phyloP scores from a whole-genome alignment of 768 basidiomycete species.

The Pisolithus orientalis region DNA sequence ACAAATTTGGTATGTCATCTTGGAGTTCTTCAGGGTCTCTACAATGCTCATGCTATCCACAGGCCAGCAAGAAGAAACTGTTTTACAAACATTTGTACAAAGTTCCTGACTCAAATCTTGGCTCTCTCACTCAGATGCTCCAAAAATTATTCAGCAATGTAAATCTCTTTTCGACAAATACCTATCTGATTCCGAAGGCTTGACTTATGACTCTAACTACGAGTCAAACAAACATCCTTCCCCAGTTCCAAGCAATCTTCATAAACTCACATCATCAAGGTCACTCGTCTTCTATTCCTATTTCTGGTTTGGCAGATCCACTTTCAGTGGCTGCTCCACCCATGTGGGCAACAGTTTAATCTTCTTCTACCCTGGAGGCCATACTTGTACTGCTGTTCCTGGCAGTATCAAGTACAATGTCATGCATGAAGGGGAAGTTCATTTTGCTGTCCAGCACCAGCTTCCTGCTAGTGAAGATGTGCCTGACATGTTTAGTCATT shows the following conservation, averaged over 20 bases:
- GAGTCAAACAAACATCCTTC: background rate
- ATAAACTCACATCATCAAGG: background rate
- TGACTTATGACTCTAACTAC: background rate
- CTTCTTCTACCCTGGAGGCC: background rate
- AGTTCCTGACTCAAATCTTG: background rate
- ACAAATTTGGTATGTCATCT: no score
- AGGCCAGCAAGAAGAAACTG: background rate
- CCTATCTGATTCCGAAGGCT: background rate
- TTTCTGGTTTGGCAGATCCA: background rate
- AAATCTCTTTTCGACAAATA: background rate
- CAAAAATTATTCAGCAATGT: background rate
- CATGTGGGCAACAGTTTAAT: background rate
- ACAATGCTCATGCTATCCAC: no score
- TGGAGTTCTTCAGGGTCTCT: no score
- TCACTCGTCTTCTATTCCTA: background rate
- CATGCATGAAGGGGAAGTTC: background rate
- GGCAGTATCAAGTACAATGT: background rate
- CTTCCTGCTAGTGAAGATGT: background rate
- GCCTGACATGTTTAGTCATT: background rate
- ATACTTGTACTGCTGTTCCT: background rate
- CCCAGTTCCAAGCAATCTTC: background rate
- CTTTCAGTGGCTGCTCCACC: background rate
- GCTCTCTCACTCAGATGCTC: background rate
- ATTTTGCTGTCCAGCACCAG: background rate
- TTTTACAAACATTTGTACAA: background rate